These are phyloP conservation scores for Geoglossum cookeanum DNA, from an alignment of 2,329 filamentous ascomycete genomes.

Conservation along the genomic window DNA sequence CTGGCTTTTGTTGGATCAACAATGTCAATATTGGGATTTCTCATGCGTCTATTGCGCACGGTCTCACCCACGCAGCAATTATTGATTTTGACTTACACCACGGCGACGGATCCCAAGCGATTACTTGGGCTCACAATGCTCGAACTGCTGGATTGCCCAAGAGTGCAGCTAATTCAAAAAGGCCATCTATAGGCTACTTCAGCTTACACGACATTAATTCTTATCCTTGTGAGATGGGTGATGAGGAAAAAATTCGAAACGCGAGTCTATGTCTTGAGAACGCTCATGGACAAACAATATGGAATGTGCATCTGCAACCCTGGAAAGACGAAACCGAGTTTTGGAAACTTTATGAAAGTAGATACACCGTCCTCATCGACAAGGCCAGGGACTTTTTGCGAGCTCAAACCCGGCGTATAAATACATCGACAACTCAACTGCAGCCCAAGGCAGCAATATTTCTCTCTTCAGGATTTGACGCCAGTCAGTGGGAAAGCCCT, in stretches of 20 bases:
- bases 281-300: constrained; percentile 81
- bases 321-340: constrained; percentile 76
- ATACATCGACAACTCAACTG: constrained; percentile 34
- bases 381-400: constrained; percentile 66
- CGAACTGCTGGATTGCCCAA: constrained; percentile 44
- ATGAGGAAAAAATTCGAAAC: constrained; percentile 80
- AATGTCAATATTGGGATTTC: constrained; percentile 96
- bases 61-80: constrained; percentile 82
- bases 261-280: constrained; percentile 89
- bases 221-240: constrained; percentile 88
- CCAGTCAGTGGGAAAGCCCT: constrained; percentile 78
- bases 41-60: constrained; percentile 67
- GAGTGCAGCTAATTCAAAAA: constrained; percentile 59
- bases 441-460: constrained; percentile 74
- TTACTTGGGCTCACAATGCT: constrained; percentile 78
- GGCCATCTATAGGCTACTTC: constrained; percentile 82
- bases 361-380: constrained; percentile 57
- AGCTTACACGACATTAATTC: constrained; percentile 97
- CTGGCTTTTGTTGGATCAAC: constrained; percentile 96
- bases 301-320: constrained; percentile 84
- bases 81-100: constrained; percentile 86
- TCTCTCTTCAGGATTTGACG: constrained; percentile 89
- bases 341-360: constrained; percentile 68
- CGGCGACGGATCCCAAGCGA: constrained; percentile 86
- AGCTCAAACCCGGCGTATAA: constrained; percentile 48